Percentiles rank a stretch among this genome's conserved stretches.
phyloP scores from a whole-genome alignment of 2,329 filamentous ascomycete species.

The Pseudophaeomoniella oleicola region DNA sequence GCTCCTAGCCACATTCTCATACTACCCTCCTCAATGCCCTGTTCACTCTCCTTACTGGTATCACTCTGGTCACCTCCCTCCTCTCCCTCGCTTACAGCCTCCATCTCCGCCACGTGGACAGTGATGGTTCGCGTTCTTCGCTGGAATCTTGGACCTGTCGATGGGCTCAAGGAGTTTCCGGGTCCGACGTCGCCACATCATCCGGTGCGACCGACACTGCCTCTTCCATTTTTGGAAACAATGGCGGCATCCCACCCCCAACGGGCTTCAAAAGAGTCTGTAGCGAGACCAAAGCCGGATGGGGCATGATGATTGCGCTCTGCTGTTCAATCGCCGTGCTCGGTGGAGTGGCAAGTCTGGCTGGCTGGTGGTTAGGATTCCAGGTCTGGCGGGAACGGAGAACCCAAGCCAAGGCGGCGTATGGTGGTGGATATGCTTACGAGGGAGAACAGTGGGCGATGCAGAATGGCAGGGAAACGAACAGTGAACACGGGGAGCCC shows the following conservation, averaged over 20 bases:
- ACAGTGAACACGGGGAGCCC: not conserved
- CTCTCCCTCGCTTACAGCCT: slow-evolving; percentile 1
- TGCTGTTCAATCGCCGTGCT: slow-evolving; percentile 20
- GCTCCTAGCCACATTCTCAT: not conserved
- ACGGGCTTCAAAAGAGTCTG: slow-evolving; percentile 20
- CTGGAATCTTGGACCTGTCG: slow-evolving; percentile 1
- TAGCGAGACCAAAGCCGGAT: slow-evolving; percentile 17
- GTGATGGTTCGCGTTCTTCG: not conserved
- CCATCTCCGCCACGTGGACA: slow-evolving; percentile 1
- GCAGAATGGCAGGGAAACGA: not conserved
- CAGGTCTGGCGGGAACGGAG: slow-evolving; percentile 13
- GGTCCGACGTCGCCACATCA: not conserved
- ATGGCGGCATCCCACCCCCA: slow-evolving; percentile 10
- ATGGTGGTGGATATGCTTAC: not conserved
- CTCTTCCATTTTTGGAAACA: not conserved
- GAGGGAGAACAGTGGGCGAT: not conserved
- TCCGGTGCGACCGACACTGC: not conserved
- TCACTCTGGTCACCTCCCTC: not conserved
- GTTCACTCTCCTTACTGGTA: not conserved
- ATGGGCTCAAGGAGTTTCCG: not conserved
- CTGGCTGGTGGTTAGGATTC: slow-evolving; percentile 17
- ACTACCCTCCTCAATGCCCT: not conserved
- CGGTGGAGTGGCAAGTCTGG: slow-evolving; percentile 17
- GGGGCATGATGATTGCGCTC: slow-evolving; percentile 18
- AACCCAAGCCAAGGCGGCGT: not conserved